Evolutionary conservation across 2,329 filamentous ascomycete species (phyloP).

Genomic region (Monosporascus sp.): DNA sequence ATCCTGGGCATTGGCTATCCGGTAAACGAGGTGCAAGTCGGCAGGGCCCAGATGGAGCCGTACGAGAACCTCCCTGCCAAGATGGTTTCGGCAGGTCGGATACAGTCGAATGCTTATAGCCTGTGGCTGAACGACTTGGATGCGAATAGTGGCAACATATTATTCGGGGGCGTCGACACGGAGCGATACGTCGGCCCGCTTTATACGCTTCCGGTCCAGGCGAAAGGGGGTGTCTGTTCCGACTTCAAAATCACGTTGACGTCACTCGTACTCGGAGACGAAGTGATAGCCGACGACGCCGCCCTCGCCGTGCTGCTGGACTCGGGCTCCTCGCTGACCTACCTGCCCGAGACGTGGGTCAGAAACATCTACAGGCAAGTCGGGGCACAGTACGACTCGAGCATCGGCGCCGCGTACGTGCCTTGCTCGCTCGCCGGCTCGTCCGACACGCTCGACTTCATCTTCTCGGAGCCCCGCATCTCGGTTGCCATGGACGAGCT

Average conservation of each 20-base stretch:
- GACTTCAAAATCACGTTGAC: conserved; percentile 69
- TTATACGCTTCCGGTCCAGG: conserved; percentile 61
- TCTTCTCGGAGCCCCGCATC: conserved; percentile 49
- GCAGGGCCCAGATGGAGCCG: conserved; percentile 42
- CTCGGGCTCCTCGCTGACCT: conserved; percentile 62
- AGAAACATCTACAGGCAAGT: conserved; percentile 38
- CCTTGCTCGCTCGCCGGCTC: conserved; percentile 46
- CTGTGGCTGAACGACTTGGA: conserved; percentile 71
- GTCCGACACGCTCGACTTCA: conserved; percentile 42
- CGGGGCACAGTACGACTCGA: conserved; percentile 45
- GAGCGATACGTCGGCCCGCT: conserved; percentile 58
- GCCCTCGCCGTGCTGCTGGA: conserved; percentile 64
- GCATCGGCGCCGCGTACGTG: conserved; percentile 53
- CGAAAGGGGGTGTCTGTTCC: conserved; percentile 41
- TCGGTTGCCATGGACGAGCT: conserved; percentile 54
- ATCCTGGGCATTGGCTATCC: conserved; percentile 83
- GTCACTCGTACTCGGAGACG: conserved; percentile 40
- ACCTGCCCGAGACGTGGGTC: conserved; percentile 51
- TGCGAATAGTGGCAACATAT: conserved; percentile 58
- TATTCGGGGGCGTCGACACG: conserved; percentile 71
- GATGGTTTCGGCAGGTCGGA: conserved; percentile 54
- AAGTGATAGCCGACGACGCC: conserved; percentile 38
- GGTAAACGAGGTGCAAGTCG: conserved; percentile 70
- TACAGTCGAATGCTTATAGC: conserved; percentile 64
- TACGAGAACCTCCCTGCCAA: conserved; percentile 68